These are phyloP conservation scores for Zasmidium citrigriseum DNA, from an alignment of 2,329 filamentous ascomycete species.

Conservation along the genomic window DNA sequence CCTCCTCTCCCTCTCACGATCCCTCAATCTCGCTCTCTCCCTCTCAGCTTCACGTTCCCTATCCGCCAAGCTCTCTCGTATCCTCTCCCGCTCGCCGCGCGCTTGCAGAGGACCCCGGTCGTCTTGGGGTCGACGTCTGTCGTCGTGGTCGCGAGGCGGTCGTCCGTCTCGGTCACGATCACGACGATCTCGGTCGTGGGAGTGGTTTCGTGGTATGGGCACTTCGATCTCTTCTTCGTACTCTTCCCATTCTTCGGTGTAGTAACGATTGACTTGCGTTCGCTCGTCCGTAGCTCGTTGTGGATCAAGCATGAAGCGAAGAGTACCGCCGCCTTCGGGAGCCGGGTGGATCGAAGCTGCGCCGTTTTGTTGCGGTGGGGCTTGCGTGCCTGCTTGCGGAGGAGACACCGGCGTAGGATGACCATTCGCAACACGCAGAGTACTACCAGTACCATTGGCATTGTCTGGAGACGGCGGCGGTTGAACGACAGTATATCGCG, in stretches of 20 bases:
- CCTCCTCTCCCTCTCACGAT: slow-evolving; percentile 29
- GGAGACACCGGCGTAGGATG: slow-evolving; percentile 38
- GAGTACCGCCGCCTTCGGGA: slow-evolving; percentile 59
- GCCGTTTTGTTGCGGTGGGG: slow-evolving; percentile 17
- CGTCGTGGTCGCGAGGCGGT: neutral
- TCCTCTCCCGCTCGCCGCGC: slow-evolving; percentile 23
- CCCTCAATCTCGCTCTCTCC: slow-evolving; percentile 23
- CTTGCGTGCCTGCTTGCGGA: slow-evolving; percentile 25
- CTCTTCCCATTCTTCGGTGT: slow-evolving; percentile 73
- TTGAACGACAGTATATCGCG: slow-evolving; percentile 57
- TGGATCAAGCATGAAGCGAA: slow-evolving; percentile 85
- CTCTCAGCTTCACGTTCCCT: slow-evolving; percentile 30
- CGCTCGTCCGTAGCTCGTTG: slow-evolving; percentile 73
- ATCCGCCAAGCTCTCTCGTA: slow-evolving; percentile 13
- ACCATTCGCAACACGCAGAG: slow-evolving; percentile 33
- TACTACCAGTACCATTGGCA: slow-evolving; percentile 33
- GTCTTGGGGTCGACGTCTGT: neutral
- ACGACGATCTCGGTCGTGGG: slow-evolving; percentile 17
- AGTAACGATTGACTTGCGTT: slow-evolving; percentile 66
- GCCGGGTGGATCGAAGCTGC: slow-evolving; percentile 17
- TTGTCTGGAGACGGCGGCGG: slow-evolving; percentile 35
- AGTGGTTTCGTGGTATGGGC: slow-evolving; percentile 28
- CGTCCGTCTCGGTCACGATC: slow-evolving; percentile 25
- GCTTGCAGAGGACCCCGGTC: slow-evolving; percentile 38
- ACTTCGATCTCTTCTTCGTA: slow-evolving; percentile 74